Percentiles rank a stretch among this genome's conserved stretches.
Conservation (phyloP, 176 grass and related monocot genomes). For the Carex cristatella region DNA sequence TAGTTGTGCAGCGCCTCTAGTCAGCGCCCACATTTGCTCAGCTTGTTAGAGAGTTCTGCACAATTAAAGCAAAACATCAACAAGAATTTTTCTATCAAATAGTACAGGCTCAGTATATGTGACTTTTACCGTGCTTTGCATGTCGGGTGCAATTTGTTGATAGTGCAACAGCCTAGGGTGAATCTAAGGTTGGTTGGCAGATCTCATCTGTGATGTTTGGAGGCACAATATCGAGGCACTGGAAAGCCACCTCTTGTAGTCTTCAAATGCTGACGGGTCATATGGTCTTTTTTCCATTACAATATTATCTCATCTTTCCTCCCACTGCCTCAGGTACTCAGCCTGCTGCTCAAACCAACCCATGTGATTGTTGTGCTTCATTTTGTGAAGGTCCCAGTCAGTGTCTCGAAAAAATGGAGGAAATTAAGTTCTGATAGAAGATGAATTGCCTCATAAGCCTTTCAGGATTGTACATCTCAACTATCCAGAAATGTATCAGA, state of each 20-base stretch:
- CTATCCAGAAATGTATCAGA: conserved; percentile 55
- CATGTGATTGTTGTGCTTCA: conserved; percentile 43
- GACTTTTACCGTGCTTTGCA: conserved; percentile 6
- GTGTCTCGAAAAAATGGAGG: conserved; percentile 57
- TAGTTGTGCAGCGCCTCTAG: background rate
- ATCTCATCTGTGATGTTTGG: conserved; percentile 11
- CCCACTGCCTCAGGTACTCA: conserved; percentile 56
- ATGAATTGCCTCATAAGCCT: conserved; percentile 59
- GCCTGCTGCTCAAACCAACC: conserved; percentile 46
- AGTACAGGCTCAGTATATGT: background rate
- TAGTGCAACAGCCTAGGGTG: conserved; percentile 4
- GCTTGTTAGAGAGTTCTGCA: background rate
- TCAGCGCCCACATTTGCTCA: conserved; percentile 1
- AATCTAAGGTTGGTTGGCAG: background rate
- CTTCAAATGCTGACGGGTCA: conserved; percentile 53
- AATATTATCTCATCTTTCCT: conserved; percentile 42
- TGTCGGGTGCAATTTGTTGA: background rate
- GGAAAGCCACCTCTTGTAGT: conserved; percentile 53
- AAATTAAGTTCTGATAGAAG: conserved; percentile 35
- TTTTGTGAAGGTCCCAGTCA: conserved; percentile 43
- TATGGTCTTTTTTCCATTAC: conserved; percentile 43
- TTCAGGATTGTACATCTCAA: conserved; percentile 64
- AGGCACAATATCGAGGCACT: conserved; percentile 30
- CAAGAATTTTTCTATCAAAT: background rate
- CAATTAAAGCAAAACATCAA: background rate